These are phyloP conservation scores for Mercurialis annua DNA, from an alignment of 345 rosid genomes.

Conservation along the genomic window DNA sequence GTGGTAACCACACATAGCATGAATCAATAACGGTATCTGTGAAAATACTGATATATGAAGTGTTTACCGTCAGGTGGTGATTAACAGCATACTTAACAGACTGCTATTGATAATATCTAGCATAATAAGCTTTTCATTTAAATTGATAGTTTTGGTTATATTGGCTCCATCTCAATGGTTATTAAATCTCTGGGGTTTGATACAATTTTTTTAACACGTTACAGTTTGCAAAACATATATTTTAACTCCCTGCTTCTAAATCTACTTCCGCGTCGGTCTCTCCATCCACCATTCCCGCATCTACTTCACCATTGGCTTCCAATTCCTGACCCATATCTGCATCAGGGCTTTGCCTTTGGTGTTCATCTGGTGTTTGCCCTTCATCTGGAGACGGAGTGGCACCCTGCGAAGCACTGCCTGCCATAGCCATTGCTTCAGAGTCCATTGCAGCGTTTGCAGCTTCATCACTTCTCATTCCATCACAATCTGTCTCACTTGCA, in stretches of 20 bases:
- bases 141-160: too few species aligned
- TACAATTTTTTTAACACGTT: too few species aligned
- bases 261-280: conserved; percentile 80
- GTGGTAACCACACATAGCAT: too few species aligned
- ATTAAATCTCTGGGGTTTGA: too few species aligned
- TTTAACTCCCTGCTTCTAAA: conserved; percentile 38
- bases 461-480: conserved; percentile 62
- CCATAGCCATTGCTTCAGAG: conserved; percentile 37
- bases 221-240: too few species aligned
- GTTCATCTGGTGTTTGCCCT: conserved; percentile 69
- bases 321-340: conserved; percentile 64
- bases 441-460: conserved; percentile 55
- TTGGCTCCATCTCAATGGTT: too few species aligned
- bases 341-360: conserved; percentile 70
- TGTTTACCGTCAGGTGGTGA: too few species aligned
- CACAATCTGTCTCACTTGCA: conserved; percentile 64
- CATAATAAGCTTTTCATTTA: too few species aligned
- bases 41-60: too few species aligned
- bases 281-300: conserved; percentile 51
- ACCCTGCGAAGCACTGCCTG: conserved; percentile 38
- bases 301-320: conserved; percentile 58
- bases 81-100: too few species aligned
- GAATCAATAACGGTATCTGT: too few species aligned
- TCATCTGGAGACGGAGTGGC: conserved; percentile 68
- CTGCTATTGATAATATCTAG: too few species aligned